These are phyloP conservation scores for Candida anglica DNA, from an alignment of 805 yeast species.

Conservation along the genomic window DNA sequence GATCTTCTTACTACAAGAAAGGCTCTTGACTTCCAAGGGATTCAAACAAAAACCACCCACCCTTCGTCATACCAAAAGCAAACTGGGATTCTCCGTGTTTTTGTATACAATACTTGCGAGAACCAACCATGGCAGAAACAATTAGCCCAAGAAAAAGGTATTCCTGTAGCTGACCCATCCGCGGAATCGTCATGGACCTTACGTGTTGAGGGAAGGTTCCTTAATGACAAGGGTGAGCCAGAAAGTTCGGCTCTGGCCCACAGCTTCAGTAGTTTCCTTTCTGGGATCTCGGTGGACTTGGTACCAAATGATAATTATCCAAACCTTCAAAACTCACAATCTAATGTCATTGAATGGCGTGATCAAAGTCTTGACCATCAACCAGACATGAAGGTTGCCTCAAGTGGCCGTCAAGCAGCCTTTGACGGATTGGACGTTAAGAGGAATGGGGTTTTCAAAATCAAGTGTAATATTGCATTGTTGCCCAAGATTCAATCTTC, in stretches of 20 bases:
- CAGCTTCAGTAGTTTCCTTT: slow-evolving; percentile 77
- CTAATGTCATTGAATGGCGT: slow-evolving; percentile 83
- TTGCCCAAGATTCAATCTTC: slow-evolving; percentile 71
- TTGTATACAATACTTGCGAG: slow-evolving; percentile 73
- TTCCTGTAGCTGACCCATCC: slow-evolving; percentile 12
- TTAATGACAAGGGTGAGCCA: slow-evolving; percentile 46
- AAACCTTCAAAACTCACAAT: slow-evolving; percentile 22
- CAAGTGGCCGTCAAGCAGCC: slow-evolving; percentile 15
- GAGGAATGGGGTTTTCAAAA: slow-evolving; percentile 58
- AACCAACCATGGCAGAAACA: slow-evolving; percentile 80
- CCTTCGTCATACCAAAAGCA: slow-evolving; percentile 35
- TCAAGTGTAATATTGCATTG: slow-evolving; percentile 68
- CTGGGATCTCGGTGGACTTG: slow-evolving; percentile 82
- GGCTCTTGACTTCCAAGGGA: slow-evolving; percentile 79
- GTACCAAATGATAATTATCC: slow-evolving; percentile 38
- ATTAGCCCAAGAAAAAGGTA: slow-evolving; percentile 18
- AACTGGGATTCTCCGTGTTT: slow-evolving; percentile 69
- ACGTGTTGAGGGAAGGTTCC: slow-evolving; percentile 79
- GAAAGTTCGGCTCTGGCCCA: slow-evolving; percentile 7
- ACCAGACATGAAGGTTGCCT: slow-evolving; percentile 7
- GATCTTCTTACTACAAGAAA: slow-evolving; percentile 83
- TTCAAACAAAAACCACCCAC: slow-evolving; percentile 36
- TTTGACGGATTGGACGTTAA: slow-evolving; percentile 91
- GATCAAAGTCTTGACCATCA: slow-evolving; percentile 33
- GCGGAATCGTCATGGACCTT: slow-evolving; percentile 71